These are phyloP conservation scores for Termitomyces sp. DNA, from an alignment of 768 basidiomycete species.

Conservation along the genomic window DNA sequence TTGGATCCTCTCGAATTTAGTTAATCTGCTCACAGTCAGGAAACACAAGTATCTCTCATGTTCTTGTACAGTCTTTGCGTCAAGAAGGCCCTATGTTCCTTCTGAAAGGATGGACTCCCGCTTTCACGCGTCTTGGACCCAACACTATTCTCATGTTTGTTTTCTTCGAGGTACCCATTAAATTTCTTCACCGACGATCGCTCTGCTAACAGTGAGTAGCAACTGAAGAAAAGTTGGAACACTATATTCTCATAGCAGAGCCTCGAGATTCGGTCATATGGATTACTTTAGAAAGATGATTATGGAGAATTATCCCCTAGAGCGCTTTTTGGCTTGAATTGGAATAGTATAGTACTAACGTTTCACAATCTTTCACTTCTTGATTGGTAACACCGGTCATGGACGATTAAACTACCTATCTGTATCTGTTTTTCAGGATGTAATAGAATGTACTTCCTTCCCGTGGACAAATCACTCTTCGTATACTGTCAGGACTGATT, in stretches of 20 bases:
- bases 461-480: background rate
- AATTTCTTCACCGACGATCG: background rate
- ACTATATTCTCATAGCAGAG: slow-evolving; percentile 7
- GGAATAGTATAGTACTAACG: background rate
- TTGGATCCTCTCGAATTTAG: slow-evolving; percentile 1
- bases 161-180: slow-evolving; percentile 62
- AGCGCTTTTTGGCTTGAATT: background rate
- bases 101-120: slow-evolving; percentile 88
- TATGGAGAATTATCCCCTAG: background rate
- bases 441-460: slow-evolving; percentile 4
- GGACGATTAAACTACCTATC: slow-evolving; percentile 3
- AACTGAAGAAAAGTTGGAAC: slow-evolving; percentile 66
- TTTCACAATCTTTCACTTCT: background rate
- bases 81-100: slow-evolving; percentile 75
- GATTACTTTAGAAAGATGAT: background rate
- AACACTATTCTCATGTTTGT: slow-evolving; percentile 84
- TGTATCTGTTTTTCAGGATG: slow-evolving; percentile 2
- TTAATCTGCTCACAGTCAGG: slow-evolving; percentile 35
- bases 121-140: slow-evolving; percentile 78
- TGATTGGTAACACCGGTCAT: background rate
- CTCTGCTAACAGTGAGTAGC: slow-evolving; percentile 30
- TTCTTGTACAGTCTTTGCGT: slow-evolving; percentile 54
- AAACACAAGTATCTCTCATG: slow-evolving; percentile 38
- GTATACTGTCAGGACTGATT: background rate
- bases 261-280: background rate